Evolutionary conservation across 2,329 filamentous ascomycete genomes (phyloP).

Genomic region (Epichloe elymi): DNA sequence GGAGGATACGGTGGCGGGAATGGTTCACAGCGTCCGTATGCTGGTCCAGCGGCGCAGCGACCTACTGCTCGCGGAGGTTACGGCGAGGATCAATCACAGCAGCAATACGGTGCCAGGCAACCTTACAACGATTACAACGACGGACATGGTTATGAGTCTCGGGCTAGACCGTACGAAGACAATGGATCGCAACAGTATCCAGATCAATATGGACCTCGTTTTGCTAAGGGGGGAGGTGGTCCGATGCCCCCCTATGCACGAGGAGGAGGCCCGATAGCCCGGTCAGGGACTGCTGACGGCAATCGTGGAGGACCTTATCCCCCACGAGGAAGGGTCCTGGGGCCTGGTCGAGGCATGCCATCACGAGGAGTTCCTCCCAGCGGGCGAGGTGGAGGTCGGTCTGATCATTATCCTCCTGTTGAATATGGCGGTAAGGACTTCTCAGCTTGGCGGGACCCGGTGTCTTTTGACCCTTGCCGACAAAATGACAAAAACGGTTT

Average conservation of each 20-base stretch:
- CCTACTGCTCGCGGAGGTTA: conserved; percentile 22
- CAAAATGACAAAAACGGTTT: background rate
- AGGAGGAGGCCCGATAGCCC: conserved; percentile 31
- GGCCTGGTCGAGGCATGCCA: conserved; percentile 15
- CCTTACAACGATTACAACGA: conserved; percentile 35
- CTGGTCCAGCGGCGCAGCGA: conserved; percentile 30
- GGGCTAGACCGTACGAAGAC: conserved; percentile 26
- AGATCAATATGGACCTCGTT: conserved; percentile 25
- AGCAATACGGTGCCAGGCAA: conserved; percentile 23
- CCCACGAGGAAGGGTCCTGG: conserved; percentile 21
- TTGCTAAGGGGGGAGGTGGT: conserved; percentile 28
- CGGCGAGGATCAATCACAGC: conserved; percentile 15
- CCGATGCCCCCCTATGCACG: conserved; percentile 30
- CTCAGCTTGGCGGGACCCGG: background rate
- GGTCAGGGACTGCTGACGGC: conserved; percentile 26
- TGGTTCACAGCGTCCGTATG: conserved; percentile 35
- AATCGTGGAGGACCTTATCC: conserved; percentile 24
- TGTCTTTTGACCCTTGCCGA: background rate
- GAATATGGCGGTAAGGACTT: conserved; percentile 4
- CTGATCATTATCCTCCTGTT: conserved; percentile 3
- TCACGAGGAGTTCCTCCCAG: background rate
- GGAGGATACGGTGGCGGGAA: conserved; percentile 24
- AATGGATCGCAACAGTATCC: conserved; percentile 23
- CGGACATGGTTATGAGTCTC: conserved; percentile 32
- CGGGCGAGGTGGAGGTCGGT: background rate